Percentiles rank a stretch among this genome's conserved stretches.
Conservation (phyloP, 306 rosid genomes). For the Rubus parviflorus region DNA sequence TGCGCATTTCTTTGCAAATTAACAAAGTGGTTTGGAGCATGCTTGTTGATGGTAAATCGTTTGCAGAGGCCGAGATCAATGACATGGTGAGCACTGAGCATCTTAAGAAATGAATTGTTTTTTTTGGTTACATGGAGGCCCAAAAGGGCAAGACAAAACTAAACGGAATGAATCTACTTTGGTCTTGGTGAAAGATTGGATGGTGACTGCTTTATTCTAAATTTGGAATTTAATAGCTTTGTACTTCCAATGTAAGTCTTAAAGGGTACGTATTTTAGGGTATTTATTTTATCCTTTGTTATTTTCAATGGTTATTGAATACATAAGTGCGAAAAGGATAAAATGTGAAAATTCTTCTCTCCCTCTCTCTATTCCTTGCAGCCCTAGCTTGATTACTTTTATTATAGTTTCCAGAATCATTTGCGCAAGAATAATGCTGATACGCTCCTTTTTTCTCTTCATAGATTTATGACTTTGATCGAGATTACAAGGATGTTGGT, state of each 20-base stretch:
- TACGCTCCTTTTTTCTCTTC: constrained; percentile 23
- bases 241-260: not conserved
- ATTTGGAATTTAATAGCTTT: not conserved
- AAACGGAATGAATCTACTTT: not conserved
- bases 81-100: constrained; percentile 73
- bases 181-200: constrained; percentile 8
- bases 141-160: not conserved
- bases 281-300: not conserved
- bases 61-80: constrained; percentile 96
- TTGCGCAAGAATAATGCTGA: constrained; percentile 27
- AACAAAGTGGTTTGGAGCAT: constrained; percentile 94
- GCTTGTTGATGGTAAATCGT: constrained; percentile 98
- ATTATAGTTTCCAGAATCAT: constrained; percentile 10
- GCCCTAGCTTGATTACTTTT: not conserved
- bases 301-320: not conserved
- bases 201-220: not conserved
- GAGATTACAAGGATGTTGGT: constrained; percentile 96
- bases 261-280: not conserved
- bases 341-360: not conserved
- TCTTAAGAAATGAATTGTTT: not conserved
- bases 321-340: not conserved
- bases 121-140: not conserved
- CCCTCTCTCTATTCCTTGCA: not conserved
- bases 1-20: constrained; percentile 95
- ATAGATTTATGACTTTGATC: constrained; percentile 92